Percentiles rank a stretch among this genome's conserved stretches.
phyloP scores from a whole-genome alignment of 148 eudicot species.

The Agrostemma githago region DNA sequence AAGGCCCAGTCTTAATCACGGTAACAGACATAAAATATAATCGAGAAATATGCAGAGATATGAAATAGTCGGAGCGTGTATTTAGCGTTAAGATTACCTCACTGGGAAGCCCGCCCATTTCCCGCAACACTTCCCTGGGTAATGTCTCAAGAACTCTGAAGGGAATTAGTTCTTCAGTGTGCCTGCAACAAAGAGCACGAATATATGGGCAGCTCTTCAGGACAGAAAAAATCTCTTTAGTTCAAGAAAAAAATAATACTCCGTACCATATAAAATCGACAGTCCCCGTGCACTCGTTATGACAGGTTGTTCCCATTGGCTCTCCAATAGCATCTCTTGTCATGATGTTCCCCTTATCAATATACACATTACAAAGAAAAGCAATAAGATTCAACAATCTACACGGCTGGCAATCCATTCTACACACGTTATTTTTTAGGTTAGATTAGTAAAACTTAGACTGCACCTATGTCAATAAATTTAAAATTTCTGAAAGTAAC shows the following conservation, averaged over 20 bases:
- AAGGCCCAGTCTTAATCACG: background rate
- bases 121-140: constrained; percentile 34
- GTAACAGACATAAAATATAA: background rate
- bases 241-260: background rate
- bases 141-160: constrained; percentile 70
- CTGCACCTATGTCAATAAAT: too few relatives aligned
- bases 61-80: background rate
- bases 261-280: constrained; percentile 74
- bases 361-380: constrained; percentile 12
- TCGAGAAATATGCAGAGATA: background rate
- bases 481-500: too few relatives aligned
- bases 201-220: constrained; percentile 4
- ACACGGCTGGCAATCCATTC: background rate
- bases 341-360: constrained; percentile 41
- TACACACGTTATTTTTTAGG: too few relatives aligned
- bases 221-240: background rate
- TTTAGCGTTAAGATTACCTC: constrained; percentile 40
- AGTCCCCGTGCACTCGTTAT: constrained; percentile 60
- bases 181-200: constrained; percentile 39
- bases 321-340: constrained; percentile 56
- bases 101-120: constrained; percentile 61
- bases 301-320: constrained; percentile 66
- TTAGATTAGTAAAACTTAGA: too few relatives aligned
- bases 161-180: constrained; percentile 52
- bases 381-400: background rate